Conservation (phyloP, 176 grass and related monocot genomes). For the Dactylis glomerata region DNA sequence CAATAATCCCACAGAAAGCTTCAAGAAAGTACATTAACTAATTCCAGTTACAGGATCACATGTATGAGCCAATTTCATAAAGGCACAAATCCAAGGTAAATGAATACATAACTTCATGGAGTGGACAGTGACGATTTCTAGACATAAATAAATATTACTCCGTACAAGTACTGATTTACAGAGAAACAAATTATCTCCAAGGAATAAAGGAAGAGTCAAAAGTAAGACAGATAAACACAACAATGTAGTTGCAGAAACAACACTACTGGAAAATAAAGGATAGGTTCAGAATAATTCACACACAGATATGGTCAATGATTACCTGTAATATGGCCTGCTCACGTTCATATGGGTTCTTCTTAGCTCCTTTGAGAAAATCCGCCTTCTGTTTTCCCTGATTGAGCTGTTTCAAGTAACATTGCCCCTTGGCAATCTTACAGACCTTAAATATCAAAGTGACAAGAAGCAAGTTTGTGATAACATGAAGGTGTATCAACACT, state of each 20-base stretch:
- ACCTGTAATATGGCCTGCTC: constrained; percentile 50
- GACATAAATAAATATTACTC: too few relatives aligned
- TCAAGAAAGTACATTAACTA: too few relatives aligned
- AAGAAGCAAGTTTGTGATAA: neutral
- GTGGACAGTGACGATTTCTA: too few relatives aligned
- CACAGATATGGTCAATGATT: neutral
- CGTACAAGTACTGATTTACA: neutral
- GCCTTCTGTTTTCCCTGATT: constrained; percentile 48
- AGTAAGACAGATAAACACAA: neutral
- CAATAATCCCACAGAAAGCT: too few relatives aligned
- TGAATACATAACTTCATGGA: too few relatives aligned
- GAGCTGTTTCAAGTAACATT: constrained; percentile 48
- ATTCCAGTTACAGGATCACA: too few relatives aligned
- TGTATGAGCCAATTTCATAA: too few relatives aligned
- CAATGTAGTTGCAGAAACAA: neutral
- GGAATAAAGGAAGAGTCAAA: neutral
- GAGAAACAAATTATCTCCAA: neutral
- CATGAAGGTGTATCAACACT: too few relatives aligned
- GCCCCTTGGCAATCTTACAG: constrained; percentile 51
- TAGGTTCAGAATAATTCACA: neutral
- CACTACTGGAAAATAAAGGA: neutral
- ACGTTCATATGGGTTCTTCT: constrained; percentile 25
- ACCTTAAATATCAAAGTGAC: constrained; percentile 30
- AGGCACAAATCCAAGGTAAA: too few relatives aligned
- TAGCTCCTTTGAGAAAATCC: constrained; percentile 44